Base-by-base conservation (phyloP, 2,329 filamentous ascomycete genomes). In the Ascochyta rabiei region DNA sequence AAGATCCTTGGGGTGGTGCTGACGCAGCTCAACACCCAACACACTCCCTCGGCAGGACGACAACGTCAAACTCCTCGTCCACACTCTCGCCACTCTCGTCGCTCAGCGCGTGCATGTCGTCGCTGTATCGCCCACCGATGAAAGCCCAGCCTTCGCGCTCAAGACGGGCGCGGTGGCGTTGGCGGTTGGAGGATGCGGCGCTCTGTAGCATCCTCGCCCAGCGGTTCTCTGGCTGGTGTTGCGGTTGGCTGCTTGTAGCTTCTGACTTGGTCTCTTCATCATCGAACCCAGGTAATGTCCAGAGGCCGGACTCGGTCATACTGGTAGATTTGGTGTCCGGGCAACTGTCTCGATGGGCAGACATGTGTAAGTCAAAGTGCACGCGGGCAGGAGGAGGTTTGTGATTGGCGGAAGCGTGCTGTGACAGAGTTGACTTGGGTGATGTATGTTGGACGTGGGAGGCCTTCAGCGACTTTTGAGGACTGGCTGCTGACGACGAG, bases 131-230 rank as follows among this genome's bases (percentile, higher is more conserved):
- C 1, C 41, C 52, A 19, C 46, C 46, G 6, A 73, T 60, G 41
- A 74, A 74, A 15, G 68, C 68, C 71, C 71, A 73, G 2, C 71
- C 68, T 18, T 74, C 71, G 2, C 66, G 67, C 31, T 74, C 71
- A 0, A 74, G 59, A 8, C 66, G 53, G 2, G 61, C 58, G 15
- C 68, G 56, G 16, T 73, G 53, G 0, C 70, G 57, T 37, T 72
- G 68, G 13, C 68, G 64, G 40, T 73, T 73, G 3, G 66, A 69
- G 1, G 57, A 64, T 2, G 68, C 70, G 1, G 70, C 69, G 24
- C 66, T 62, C 8, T 61, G 53, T 4, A 73, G 46, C 0, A 71
- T 55, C 9, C 46, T 46, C 10, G 35, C 31, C 46, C 52, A 49
- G 2, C 2, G 62, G 57, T 2, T 63, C 56, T 62, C 62, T 63